Evolutionary conservation across 1,284 basidiomycete species (phyloP).

Genomic region (Trametes sp.): DNA sequence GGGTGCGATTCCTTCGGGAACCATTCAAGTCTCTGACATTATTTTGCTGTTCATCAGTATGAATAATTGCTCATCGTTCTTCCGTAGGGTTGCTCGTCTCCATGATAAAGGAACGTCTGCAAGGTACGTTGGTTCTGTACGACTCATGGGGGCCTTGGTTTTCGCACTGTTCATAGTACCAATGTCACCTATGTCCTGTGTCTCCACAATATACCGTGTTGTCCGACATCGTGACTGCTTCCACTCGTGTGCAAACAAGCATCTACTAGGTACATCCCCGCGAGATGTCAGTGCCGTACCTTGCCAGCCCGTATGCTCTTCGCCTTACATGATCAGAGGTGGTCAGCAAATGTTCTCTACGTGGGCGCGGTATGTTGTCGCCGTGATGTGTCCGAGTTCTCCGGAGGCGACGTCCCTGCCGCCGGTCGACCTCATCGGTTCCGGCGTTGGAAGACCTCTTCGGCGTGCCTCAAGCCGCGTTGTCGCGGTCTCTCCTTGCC

Average conservation of each 20-base stretch:
- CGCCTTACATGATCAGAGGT: not conserved
- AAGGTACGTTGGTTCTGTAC: not conserved
- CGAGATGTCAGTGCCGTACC: no score
- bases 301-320: not conserved
- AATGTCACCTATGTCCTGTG: not conserved
- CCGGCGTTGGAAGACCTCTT: not conserved
- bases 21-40: constrained; percentile 80
- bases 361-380: not conserved
- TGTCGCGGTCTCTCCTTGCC: not conserved
- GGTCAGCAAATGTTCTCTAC: not conserved
- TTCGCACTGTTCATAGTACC: not conserved
- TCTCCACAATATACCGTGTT: not conserved
- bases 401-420: constrained; percentile 14
- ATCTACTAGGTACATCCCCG: no score
- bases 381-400: constrained; percentile 12
- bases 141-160: no score
- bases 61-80: not conserved
- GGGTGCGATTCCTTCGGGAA: constrained; percentile 69
- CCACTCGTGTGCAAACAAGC: no score
- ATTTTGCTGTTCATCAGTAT: not conserved
- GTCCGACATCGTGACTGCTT: not conserved
- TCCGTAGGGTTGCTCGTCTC: no score
- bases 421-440: constrained; percentile 15
- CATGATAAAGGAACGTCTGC: not conserved
- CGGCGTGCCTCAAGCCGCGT: not conserved